Evolutionary conservation across 768 basidiomycete species (phyloP), one percentile per base, ranked within the genome.

Genomic region (Leccinum olivaceopallidum): DNA sequence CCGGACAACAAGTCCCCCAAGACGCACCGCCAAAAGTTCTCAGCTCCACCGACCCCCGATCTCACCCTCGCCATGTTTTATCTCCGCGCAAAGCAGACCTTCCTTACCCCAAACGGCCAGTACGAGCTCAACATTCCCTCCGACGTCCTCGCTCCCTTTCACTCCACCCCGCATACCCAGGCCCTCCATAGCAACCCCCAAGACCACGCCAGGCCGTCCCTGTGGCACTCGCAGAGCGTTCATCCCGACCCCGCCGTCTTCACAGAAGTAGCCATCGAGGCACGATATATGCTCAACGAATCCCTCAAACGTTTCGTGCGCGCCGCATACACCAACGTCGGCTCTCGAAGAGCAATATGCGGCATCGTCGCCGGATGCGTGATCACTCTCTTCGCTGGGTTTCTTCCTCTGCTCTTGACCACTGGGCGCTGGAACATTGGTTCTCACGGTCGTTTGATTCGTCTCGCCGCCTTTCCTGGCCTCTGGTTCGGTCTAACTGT

Each of bases 61-160:
- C 83, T 83, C 0, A 73, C 85, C 5, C 78, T 92, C 53, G 83
- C 88, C 61, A 81, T 88, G 78, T 92, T 91, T 74, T 93, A 89
- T 68, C 77, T 83, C 4, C 86, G 90, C 39, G 90, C 90, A 10
- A 91, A 90, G 65, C 84, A 89, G 68, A 92, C 90, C 1, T 93
- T 93, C 70, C 83, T 92, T 63, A 88, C 86, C 3, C 88, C 88
- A 20, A 83, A 83, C 59, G 84, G 86, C 51, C 78, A 81, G 48
- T 92, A 88, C 66, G 89, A 90, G 63, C 85, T 92, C 65, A 82
- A 87, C 62, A 81, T 92, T 26, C 81, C 88, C 12, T 86, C 87
- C 9, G 82, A 83, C 55, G 73, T 87, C 32, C 83, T 91, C 36
- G 81, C 85, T 2, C 83, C 86, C 13, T 83, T 87, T 66, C 82